Percentiles rank a stretch among this genome's conserved stretches.
Conservation (phyloP, 192 early-diverging fungal genomes). For the Rhizophagus sp. region DNA sequence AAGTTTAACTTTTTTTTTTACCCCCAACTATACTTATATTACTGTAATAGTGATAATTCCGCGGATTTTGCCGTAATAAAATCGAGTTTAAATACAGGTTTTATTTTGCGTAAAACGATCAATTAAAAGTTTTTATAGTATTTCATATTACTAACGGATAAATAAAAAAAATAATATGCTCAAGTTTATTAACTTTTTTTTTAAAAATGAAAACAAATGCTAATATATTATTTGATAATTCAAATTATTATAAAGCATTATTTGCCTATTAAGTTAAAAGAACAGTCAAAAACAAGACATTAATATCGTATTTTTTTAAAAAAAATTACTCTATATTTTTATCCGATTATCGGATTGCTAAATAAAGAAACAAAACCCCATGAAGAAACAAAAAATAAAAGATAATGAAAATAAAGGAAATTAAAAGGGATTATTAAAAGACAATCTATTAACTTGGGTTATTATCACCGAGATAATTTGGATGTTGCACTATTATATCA, state of each 20-base stretch:
- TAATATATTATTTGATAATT: not conserved
- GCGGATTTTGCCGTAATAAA: no score
- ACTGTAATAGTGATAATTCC: no score
- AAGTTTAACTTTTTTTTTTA: no score
- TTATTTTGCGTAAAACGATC: no score
- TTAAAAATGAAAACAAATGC: no score
- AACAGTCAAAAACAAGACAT: not conserved
- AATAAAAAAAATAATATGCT: no score
- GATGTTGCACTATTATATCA: not conserved
- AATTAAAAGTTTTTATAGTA: no score
- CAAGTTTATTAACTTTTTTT: no score
- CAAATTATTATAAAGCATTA: not conserved
- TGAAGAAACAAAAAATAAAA: not conserved
- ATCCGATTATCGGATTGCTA: not conserved
- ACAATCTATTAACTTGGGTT: not conserved
- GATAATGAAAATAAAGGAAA: not conserved
- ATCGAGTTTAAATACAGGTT: no score
- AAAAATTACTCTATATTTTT: not conserved
- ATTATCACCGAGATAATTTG: not conserved
- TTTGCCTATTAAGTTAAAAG: not conserved
- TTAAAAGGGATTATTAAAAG: not conserved
- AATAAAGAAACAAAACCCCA: not conserved
- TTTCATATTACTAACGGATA: no score
- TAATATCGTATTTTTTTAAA: not conserved
- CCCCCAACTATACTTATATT: no score